Base-by-base conservation (phyloP, 2,329 filamentous ascomycete genomes). In the Bertia moriformis region DNA sequence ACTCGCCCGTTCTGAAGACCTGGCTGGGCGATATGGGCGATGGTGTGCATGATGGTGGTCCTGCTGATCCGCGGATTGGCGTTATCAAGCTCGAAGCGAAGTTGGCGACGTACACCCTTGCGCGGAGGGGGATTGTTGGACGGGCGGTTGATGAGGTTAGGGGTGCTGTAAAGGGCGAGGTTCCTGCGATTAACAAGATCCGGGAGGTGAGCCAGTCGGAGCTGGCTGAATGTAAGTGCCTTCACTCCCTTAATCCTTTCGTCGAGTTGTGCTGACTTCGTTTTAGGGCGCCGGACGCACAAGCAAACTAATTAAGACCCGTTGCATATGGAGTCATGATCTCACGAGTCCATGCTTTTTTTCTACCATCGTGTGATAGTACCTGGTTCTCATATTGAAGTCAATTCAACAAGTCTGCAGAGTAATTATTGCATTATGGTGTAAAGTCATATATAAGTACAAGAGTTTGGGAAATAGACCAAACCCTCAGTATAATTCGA, bases 141-240 rank as follows among this genome's bases (percentile, higher is more conserved):
- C 57, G 66, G 18, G 61, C 67, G 3, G 55, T 73, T 22, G 72
- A 79, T 51, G 59, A 75, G 39, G 69, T 71, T 0, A 78, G 77
- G 62, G 71, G 73, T 15, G 61, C 69, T 15, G 60, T 69, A 3
- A 71, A 65, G 4, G 74, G 74, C 10, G 62, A 69, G 47, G 56
- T 67, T 3, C 68, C 74, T 15, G 57, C 58, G 19, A 63, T 78
- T 19, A 78, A 76, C 51, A 73, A 71, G 53, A 52, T 78, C 43
- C 63, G 73, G 48, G 67, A 78, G 46, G 48, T 80, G 40, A 64
- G 54, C 27, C 59, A 67, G 57, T 45, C 56, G 39, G 71, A 75
- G 53, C 44, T 73, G 38, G 52, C 62, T 47, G 60, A 69, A 48
- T 71, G 66, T 43, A 47, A 47, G 44, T 44, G 39, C 19, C 46